Evolutionary conservation across 768 basidiomycete genomes (phyloP), one percentile per base, ranked within the genome.

Genomic region (Lyophyllum semitale): DNA sequence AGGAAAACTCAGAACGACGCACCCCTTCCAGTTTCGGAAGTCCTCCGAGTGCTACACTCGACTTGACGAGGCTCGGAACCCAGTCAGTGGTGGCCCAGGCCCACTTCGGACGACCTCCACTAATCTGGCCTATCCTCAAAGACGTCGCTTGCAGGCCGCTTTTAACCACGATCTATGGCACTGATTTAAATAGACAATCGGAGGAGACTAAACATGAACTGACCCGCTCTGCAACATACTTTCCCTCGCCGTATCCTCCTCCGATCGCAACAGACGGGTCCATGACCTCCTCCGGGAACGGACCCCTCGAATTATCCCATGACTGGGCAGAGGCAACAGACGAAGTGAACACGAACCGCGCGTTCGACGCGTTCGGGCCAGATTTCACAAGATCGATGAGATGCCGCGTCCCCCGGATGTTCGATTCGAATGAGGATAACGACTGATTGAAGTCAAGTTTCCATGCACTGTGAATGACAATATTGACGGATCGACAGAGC

Each of bases 351-450:
- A 74, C 55, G 50, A 72, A 70, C 12, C 68, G 76, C 27, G 68
- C 50, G 43, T 48, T 61, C 13, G 60, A 56, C 2, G 58, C 59
- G 43, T 60, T 66, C 0, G 66, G 59, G 4, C 66, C 70, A 17
- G 59, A 63, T 12, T 70, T 50, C 0, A 64, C 69, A 8, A 80
- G 66, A 41, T 79, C 74, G 46, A 83, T 65, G n/a, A 84, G 68
- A 61, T 77, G 75, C 27, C 78, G 70, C 2, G 75, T 78, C 25
- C 78, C 77, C 13, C 62, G 66, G 33, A 84, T 68, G 58, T 80
- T 76, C 2, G 73, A 58, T 54, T 83, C 80, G 50, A 83, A 84
- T 5, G 80, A 81, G 1, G 73, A 67, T 30, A 83, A 64, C 9
- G 73, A 69, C 1, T 81, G 70, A 48, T 80, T 80, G 66, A 84